These are phyloP conservation scores for Thozetella sp. DNA, from an alignment of 495 filamentous ascomycete species.

Conservation along the genomic window DNA sequence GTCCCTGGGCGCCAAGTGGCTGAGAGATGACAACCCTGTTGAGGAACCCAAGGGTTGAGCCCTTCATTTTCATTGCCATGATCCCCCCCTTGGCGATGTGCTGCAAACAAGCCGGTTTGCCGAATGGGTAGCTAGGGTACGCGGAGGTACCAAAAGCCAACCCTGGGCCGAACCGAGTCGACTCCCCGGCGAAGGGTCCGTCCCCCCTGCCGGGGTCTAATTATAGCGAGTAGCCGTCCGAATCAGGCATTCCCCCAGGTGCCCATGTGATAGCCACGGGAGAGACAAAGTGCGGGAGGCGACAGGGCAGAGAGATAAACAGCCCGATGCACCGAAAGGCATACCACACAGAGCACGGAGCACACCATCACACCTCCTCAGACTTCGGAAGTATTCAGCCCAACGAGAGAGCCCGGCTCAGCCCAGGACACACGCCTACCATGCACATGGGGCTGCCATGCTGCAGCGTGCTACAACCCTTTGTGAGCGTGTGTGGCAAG, in stretches of 20 bases:
- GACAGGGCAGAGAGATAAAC: not conserved
- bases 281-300: not conserved
- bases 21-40: too few species aligned
- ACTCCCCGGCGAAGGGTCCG: not conserved
- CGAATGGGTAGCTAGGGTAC: not conserved
- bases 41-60: not conserved
- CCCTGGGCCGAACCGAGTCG: not conserved
- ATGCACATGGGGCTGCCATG: too few species aligned
- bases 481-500: too few species aligned
- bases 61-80: not conserved
- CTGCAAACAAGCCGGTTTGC: conserved; percentile 1
- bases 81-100: not conserved
- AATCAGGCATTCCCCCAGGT: not conserved
- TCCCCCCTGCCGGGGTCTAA: not conserved
- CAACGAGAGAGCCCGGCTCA: too few species aligned
- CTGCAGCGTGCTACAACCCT: too few species aligned
- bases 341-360: too few species aligned
- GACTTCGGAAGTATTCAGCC: too few species aligned
- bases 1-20: too few species aligned
- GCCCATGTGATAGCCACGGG: not conserved
- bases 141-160: not conserved
- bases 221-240: not conserved
- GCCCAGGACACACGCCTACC: too few species aligned
- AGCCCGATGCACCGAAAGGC: not conserved
- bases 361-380: too few species aligned